Evolutionary conservation across 331 rosid species (phyloP), one percentile per base, ranked within the genome.

Genomic region (Pyracantha coccinea): DNA sequence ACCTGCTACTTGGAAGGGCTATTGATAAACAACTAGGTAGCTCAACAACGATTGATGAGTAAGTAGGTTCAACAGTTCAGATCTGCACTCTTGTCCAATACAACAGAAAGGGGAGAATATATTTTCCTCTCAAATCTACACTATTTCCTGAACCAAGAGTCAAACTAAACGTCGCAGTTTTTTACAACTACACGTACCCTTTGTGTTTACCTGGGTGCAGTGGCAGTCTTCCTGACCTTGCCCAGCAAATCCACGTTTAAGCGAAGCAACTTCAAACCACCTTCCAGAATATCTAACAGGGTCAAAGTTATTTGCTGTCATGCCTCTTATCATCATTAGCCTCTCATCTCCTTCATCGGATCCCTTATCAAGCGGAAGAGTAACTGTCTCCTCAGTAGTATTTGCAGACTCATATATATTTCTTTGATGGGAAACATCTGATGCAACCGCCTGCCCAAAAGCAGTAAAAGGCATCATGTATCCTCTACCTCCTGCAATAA

Each of bases 201-300:
- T 72, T 32, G 47, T 27, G 69, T 77, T 85, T 82, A 92, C 99
- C 99, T 92, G 97, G 72, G 97, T 94, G 83, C 97, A 94, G 84
- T 94, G 97, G 75, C 97, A 94, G 55, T 92, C 97, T 87, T 89
- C 99, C 84, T 90, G 97, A 63, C 99, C 99, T 78, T 77, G 89
- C 73, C 99, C 99, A 50, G 97, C 96, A 61, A 94, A 94, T 81
- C 99, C 99, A 16, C 92, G 73, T 83, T 94, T 92, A 61, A 92
- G 99, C 2, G 97, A 94, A 77, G 99, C 96, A 73, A 94, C 97
- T 86, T 94, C 99, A 74, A 90, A 94, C 99, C 99, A 92, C 85
- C 97, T 92, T 69, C 99, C 99, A 7, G 96, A 88, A 76, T 94
- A 94, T 78, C 91, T 83, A 58, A 80, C 21, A 21, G 98, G 97